Evolutionary conservation across 2,329 filamentous ascomycete genomes (phyloP).

Genomic region (Pezicula carpinea): DNA sequence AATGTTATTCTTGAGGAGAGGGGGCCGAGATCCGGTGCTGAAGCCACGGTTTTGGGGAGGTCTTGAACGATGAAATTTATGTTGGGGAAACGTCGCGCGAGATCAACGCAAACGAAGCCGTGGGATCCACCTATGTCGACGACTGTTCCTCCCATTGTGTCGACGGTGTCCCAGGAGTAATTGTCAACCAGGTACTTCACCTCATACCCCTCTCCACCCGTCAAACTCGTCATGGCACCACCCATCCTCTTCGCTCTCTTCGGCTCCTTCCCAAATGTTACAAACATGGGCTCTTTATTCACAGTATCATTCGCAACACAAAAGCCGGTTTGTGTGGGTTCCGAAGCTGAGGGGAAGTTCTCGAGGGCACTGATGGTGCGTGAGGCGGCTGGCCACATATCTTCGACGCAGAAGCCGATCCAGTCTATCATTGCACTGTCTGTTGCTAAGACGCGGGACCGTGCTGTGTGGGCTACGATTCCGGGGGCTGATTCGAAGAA

Average conservation of each 20-base stretch:
- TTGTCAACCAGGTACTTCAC: slow-evolving; percentile 46
- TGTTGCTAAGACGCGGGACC: slow-evolving; percentile 45
- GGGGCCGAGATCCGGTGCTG: slow-evolving; percentile 38
- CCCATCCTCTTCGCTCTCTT: slow-evolving; percentile 47
- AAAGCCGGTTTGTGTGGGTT: slow-evolving; percentile 45
- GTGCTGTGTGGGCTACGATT: slow-evolving; percentile 49
- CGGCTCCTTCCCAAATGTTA: slow-evolving; percentile 44
- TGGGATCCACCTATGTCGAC: slow-evolving; percentile 57
- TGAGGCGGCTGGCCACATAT: slow-evolving; percentile 40
- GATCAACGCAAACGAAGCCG: slow-evolving; percentile 51
- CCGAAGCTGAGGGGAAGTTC: slow-evolving; percentile 42
- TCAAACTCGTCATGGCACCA: slow-evolving; percentile 49
- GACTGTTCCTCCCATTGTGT: slow-evolving; percentile 41
- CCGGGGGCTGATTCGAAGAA: slow-evolving; percentile 48
- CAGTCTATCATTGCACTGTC: slow-evolving; percentile 46
- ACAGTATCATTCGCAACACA: slow-evolving; percentile 46
- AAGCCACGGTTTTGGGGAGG: slow-evolving; percentile 40
- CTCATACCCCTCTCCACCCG: slow-evolving; percentile 52
- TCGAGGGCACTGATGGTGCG: slow-evolving; percentile 42
- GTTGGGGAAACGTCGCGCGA: slow-evolving; percentile 45
- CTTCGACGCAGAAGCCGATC: slow-evolving; percentile 51
- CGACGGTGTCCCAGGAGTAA: slow-evolving; percentile 47
- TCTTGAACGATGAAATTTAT: slow-evolving; percentile 54
- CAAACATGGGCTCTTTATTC: slow-evolving; percentile 49
- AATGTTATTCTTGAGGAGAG: slow-evolving; percentile 37